These are phyloP conservation scores for Lolium multiflorum DNA, from an alignment of 176 grass and related monocot species.

Conservation along the genomic window DNA sequence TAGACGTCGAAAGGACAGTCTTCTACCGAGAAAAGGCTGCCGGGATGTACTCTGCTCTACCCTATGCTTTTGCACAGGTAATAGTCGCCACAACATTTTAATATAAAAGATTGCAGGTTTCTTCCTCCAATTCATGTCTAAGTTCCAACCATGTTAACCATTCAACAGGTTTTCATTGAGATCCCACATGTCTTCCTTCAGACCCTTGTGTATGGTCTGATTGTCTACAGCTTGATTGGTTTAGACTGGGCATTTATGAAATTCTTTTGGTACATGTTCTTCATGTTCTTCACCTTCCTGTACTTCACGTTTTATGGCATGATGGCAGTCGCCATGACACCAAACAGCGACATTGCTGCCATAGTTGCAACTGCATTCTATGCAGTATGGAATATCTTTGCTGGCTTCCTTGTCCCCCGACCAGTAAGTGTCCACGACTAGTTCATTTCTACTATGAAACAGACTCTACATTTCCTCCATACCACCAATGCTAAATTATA, in stretches of 20 bases:
- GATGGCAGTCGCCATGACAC: constrained; percentile 96
- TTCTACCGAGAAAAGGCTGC: constrained; percentile 97
- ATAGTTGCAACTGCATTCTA: constrained; percentile 92
- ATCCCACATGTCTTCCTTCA: constrained; percentile 94
- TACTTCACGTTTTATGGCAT: constrained; percentile 99
- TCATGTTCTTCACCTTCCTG: constrained; percentile 99
- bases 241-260: constrained; percentile 79
- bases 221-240: constrained; percentile 82
- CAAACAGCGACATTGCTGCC: constrained; percentile 87
- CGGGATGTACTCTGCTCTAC: constrained; percentile 93
- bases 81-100: background rate
- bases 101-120: background rate
- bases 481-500: constrained; percentile 31
- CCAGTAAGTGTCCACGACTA: constrained; percentile 60
- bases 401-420: constrained; percentile 80
- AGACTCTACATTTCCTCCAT: constrained; percentile 14
- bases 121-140: constrained; percentile 12
- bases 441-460: background rate
- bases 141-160: constrained; percentile 13
- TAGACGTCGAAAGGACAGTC: constrained; percentile 86
- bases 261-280: constrained; percentile 97
- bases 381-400: constrained; percentile 92
- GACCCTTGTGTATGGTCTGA: constrained; percentile 76
- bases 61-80: constrained; percentile 97
- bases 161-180: constrained; percentile 83